Base-by-base conservation (phyloP, 495 filamentous ascomycete genomes). In the Rusavskia elegans region DNA sequence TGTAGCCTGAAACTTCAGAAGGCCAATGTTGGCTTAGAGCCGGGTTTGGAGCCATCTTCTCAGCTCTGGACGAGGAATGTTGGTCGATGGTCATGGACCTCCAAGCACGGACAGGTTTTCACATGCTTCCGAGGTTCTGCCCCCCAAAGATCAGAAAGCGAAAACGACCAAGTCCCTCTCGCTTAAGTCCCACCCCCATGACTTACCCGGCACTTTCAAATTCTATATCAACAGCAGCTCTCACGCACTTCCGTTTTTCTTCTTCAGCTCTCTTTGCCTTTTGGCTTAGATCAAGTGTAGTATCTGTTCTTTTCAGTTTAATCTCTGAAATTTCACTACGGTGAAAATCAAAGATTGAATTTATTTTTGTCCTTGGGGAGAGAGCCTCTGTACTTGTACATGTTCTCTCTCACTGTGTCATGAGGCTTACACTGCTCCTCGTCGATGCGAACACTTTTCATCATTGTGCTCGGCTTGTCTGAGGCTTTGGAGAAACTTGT, bases 231-330 rank as follows among this genome's bases (percentile, higher is more conserved):
- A 5, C 10, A 8, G 10, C 45, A 8, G n/a, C 11, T 13, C 35
- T 19, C 32, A 21, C 21, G 0, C 13, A 2, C 36, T 35, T 49
- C 29, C 29, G 41, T n/a, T 3, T 58, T 55, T 46, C 23, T 25
- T 58, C 56, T 41, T 41, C 45, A 58, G 53, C 53, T 58, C 56
- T 55, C 53, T 57, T 57, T 54, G 77, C 79, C 80, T 79, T 77
- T 79, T 83, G 80, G 80, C 80, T 84, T 83, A 92, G 86, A 89
- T 92, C 86, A 89, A 89, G 86, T 92, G 86, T 92, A 89, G 44
- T 36, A 52, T 52, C 86, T 92, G 86, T 92, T 92, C 86, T 92
- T 89, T 88, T 87, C 83, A 92, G 84, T 87, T 87, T 89, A 89
- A 89, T 77, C 74, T 77, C 74, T 78, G 74, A 76, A 78, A 77